Evolutionary conservation across 345 rosid species (phyloP), one percentile per base, ranked within the genome.

Genomic region (Lenwebbia sp.): DNA sequence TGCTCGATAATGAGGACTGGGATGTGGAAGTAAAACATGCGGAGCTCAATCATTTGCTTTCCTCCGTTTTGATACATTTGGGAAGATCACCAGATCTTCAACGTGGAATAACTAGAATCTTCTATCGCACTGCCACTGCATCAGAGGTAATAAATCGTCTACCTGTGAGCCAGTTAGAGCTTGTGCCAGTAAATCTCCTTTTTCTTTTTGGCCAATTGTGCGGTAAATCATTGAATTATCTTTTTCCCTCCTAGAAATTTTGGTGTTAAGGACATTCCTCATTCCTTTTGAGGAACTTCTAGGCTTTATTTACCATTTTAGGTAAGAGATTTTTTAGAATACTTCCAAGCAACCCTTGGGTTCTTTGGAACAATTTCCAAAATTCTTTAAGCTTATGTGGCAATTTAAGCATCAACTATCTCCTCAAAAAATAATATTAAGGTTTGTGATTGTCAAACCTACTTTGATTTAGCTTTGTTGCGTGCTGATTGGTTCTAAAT

Each of bases 51-150:
- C 70, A 86, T 82, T 76, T 94, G 85, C 91, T 97, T 90, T 94
- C 96, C 74, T 86, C 95, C 65, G 94, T 95, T 89, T 92, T 97
- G 92, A 95, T 96, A 84, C 83, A 78, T 85, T 91, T 96, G 92
- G 94, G 96, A 87, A 93, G 94, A 89, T 91, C 94, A 76, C 93
- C 94, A 84, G 99, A 97, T 90, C 90, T 97, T 88, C 98, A 97
- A 88, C 99, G 99, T 85, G 99, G 99, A 89, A 92, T 96, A 90
- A 94, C 99, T 84, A 94, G 99, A 91, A 96, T 97, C 85, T 97
- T 96, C 89, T 98, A 95, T 91, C 94, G 92, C 54, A 97, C 98
- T 89, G 96, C 98, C 86, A 90, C 96, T 88, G 93, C 98, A 84
- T 86, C 94, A 87, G 99, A 97, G 98, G 99, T 97, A 89, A 86